phyloP scores from a whole-genome alignment of 208 protist species.

The Leptomonas pyrrhocoris region DNA sequence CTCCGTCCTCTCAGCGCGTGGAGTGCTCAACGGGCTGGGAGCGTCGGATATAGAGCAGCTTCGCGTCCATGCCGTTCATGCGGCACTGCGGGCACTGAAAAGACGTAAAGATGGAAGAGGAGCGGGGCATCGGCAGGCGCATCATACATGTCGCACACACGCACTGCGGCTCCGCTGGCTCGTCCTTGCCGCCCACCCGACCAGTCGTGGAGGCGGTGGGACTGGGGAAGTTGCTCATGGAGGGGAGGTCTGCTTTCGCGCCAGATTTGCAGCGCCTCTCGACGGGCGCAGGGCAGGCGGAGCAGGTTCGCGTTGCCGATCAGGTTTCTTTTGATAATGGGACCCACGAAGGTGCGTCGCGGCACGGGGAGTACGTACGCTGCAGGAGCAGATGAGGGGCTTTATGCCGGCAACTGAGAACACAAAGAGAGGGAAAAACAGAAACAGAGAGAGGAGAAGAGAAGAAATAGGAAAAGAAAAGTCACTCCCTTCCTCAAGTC shows the following conservation, averaged over 20 bases:
- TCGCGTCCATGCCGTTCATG: constrained; percentile 75
- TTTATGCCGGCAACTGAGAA: neutral
- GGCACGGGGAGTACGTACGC: too few species aligned
- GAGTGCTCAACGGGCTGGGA: constrained; percentile 80
- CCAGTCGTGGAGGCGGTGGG: constrained; percentile 23
- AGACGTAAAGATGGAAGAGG: constrained; percentile 49
- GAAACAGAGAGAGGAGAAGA: constrained; percentile 7
- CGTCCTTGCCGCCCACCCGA: constrained; percentile 16
- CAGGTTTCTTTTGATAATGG: too few species aligned
- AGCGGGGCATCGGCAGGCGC: constrained; percentile 56
- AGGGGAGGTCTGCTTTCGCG: too few species aligned
- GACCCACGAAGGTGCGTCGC: too few species aligned
- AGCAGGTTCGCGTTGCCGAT: too few species aligned
- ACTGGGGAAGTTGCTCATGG: constrained; percentile 22
- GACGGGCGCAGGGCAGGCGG: too few species aligned
- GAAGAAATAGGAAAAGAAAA: too few species aligned
- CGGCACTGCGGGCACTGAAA: constrained; percentile 86
- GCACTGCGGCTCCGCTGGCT: constrained; percentile 47
- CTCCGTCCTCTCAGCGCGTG: constrained; percentile 40
- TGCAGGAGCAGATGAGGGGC: too few species aligned
- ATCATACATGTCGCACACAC: constrained; percentile 82
- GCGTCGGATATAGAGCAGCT: constrained; percentile 78
- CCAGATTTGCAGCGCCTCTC: too few species aligned
- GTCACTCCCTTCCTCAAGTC: too few species aligned
- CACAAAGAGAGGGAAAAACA: neutral